phyloP scores from a whole-genome alignment of 2,329 filamentous ascomycete species.

The Aspergillus oerlinghausenensis region DNA sequence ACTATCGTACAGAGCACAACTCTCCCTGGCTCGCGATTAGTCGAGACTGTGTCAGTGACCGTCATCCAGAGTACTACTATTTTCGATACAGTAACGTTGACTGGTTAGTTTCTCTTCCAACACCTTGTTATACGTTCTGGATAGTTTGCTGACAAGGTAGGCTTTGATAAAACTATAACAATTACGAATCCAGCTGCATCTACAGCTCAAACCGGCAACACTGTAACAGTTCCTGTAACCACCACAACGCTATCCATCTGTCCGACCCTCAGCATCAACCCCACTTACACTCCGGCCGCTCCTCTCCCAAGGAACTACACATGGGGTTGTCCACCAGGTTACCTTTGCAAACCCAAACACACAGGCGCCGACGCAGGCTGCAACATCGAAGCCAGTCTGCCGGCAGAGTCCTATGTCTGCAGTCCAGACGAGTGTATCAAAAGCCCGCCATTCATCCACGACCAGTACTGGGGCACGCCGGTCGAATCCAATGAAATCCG shows the following conservation, averaged over 20 bases:
- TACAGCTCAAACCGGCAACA: not conserved
- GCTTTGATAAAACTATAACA: not conserved
- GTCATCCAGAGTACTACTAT: slow-evolving; percentile 15
- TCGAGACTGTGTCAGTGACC: slow-evolving; percentile 4
- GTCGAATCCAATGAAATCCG: slow-evolving; percentile 16
- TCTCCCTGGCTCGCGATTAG: not conserved
- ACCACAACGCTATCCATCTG: slow-evolving; percentile 23
- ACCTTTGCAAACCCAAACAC: slow-evolving; percentile 35
- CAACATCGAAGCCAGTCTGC: slow-evolving; percentile 35
- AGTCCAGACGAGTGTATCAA: slow-evolving; percentile 36
- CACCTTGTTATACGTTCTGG: not conserved
- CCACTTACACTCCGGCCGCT: slow-evolving; percentile 24
- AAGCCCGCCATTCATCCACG: slow-evolving; percentile 21
- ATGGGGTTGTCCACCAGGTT: slow-evolving; percentile 41
- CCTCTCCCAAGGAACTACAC: slow-evolving; percentile 26
- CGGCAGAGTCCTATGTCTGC: slow-evolving; percentile 33
- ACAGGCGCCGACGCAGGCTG: slow-evolving; percentile 25
- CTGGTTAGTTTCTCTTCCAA: not conserved
- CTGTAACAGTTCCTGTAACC: slow-evolving; percentile 3
- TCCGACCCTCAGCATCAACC: slow-evolving; percentile 25
- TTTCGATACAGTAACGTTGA: slow-evolving; percentile 4
- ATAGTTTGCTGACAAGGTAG: not conserved
- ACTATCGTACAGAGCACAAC: not conserved
- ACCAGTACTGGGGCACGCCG: slow-evolving; percentile 23
- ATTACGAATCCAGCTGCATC: not conserved